Evolutionary conservation across 805 yeast species (phyloP).

Genomic region (Cyberlindnera xishuangbannaensis): DNA sequence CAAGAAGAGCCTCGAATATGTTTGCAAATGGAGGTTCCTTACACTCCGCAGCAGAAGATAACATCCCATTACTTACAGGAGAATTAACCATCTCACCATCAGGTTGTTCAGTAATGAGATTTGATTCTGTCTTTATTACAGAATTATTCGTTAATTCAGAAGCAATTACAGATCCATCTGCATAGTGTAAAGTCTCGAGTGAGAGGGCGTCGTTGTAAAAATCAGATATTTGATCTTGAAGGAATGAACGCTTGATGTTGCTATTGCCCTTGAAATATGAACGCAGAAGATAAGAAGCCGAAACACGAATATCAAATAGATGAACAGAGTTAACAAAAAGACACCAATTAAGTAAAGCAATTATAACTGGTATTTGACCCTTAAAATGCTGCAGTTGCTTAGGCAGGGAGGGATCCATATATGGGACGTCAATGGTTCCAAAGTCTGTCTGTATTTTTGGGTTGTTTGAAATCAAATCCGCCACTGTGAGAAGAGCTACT

Average conservation of each 20-base stretch:
- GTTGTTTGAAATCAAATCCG: constrained; percentile 69
- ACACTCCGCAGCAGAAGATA: constrained; percentile 2
- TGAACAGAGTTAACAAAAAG: constrained; percentile 76
- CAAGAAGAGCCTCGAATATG: constrained; percentile 64
- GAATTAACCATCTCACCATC: constrained; percentile 1
- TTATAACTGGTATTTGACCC: constrained; percentile 56
- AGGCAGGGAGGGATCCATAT: constrained; percentile 68
- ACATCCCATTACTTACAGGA: neutral
- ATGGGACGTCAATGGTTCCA: constrained; percentile 85
- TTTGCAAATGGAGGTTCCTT: constrained; percentile 43
- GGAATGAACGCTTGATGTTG: constrained; percentile 54
- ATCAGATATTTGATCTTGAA: constrained; percentile 56
- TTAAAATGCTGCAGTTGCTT: constrained; percentile 25
- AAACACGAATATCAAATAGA: constrained; percentile 72
- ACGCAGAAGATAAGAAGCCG: constrained; percentile 59
- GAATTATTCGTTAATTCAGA: neutral
- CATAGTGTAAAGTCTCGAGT: constrained; percentile 9
- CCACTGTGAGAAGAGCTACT: constrained; percentile 64
- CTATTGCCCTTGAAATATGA: constrained; percentile 63
- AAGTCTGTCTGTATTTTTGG: constrained; percentile 62
- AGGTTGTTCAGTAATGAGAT: constrained; percentile 1
- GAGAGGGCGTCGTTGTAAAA: constrained; percentile 27
- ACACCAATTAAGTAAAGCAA: constrained; percentile 80
- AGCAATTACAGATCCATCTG: neutral
- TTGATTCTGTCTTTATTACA: neutral